Evolutionary conservation across 768 basidiomycete genomes (phyloP), one percentile per base, ranked within the genome.

Genomic region (Tremella yokohamensis): DNA sequence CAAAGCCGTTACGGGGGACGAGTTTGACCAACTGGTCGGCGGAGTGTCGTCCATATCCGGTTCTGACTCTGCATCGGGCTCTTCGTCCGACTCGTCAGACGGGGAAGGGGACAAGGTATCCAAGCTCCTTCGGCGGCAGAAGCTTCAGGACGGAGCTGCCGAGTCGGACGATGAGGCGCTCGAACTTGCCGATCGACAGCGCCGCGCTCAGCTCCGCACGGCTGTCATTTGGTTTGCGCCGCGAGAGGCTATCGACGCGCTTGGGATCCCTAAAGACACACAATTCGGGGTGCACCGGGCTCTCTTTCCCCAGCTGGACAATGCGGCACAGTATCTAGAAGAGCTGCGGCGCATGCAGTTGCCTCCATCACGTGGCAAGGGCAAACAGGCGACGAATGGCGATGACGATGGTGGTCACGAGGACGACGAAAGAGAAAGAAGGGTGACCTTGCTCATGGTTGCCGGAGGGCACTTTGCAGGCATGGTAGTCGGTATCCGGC

Each of bases 401-500:
- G 57, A 49, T 18, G 61, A 58, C 20, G 56, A 50, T n/a, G 29
- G 29, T n/a, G n/a, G n/a, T n/a, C n/a, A n/a, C 29, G 64, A 62
- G 2, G 68, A 63, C 12, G 62, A 64, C 18, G 53, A 67, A 16
- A 58, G 53, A 22, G 75, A 76, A 49, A 61, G 91, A 39, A 87
- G 83, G 58, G 94, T 93, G 88, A 89, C 91, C 0, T 77, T 98
- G 82, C 88, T 99, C 68, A 96, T 97, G 91, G 85, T 87, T 40
- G 96, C 96, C 0, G 93, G 96, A 19, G 96, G 96, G 11, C 96
- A 99, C 76, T 98, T 99, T 78, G 96, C 96, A 13, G 96, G 94
- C 22, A 87, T 91, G 56, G 81, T 99, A 34, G 85, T 76, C 77
- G 80, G 59, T 60, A 82, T 57, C 78, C 69, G 65, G 39, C 71